These are phyloP conservation scores for Acanthamoeba royreba DNA, from an alignment of 208 protist species.

Conservation along the genomic window DNA sequence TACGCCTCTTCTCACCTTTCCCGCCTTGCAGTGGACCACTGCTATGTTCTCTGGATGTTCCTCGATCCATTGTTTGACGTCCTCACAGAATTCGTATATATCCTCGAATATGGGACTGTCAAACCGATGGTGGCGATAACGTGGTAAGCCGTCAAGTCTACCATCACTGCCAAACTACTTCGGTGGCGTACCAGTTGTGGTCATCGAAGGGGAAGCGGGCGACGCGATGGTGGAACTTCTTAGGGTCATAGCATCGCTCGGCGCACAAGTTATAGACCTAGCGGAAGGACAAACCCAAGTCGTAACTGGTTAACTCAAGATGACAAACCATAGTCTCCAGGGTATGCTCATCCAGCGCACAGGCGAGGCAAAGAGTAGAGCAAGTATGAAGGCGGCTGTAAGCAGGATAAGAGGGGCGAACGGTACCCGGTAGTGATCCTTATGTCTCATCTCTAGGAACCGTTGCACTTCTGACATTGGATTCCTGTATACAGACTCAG, in stretches of 20 bases:
- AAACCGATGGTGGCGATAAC: background rate
- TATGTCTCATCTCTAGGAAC: background rate
- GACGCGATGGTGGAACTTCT: constrained; percentile 5
- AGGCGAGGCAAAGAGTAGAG: background rate
- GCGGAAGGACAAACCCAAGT: background rate
- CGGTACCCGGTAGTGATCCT: background rate
- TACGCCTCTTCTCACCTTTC: background rate
- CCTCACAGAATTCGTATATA: background rate
- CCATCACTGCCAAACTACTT: too few relatives aligned
- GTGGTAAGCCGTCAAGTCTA: background rate
- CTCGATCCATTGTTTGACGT: background rate
- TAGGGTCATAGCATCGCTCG: background rate
- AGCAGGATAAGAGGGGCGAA: background rate
- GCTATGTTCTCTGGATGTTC: background rate
- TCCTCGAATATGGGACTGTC: background rate
- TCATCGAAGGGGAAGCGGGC: constrained; percentile 31
- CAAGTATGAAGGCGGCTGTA: background rate
- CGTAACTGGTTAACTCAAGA: background rate
- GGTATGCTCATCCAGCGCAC: too few relatives aligned
- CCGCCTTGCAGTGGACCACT: constrained; percentile 23
- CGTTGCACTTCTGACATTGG: constrained; percentile 3
- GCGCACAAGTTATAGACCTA: constrained; percentile 21
- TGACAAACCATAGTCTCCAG: too few relatives aligned
- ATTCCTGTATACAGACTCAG: background rate
- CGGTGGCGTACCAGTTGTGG: background rate